These are phyloP conservation scores for Phytophthora citrophthora DNA, from an alignment of 352 stramenopile species.

Conservation along the genomic window DNA sequence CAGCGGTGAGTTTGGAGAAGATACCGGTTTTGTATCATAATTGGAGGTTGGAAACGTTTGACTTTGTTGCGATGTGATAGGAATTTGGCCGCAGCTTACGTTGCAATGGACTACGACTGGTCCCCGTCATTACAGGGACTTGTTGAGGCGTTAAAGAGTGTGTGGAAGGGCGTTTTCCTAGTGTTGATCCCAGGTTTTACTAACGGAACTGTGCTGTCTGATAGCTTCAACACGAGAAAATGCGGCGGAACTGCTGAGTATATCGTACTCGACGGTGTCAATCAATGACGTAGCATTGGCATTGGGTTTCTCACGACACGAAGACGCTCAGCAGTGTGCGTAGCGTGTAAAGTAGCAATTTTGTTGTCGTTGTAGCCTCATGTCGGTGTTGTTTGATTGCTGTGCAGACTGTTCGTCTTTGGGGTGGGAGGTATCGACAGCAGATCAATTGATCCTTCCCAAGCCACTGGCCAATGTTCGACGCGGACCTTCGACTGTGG, in stretches of 20 bases:
- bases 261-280: slow-evolving; percentile 69
- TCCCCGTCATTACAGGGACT: slow-evolving; percentile 44
- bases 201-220: slow-evolving; percentile 3
- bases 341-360: not conserved
- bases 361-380: too few species aligned
- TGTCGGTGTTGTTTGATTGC: slow-evolving; percentile 1
- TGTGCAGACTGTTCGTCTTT: slow-evolving; percentile 55
- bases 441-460: slow-evolving; percentile 49
- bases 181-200: not conserved
- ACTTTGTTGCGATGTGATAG: slow-evolving; percentile 21
- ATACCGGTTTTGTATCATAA: not conserved
- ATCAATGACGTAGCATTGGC: slow-evolving; percentile 49
- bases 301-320: slow-evolving; percentile 55
- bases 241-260: slow-evolving; percentile 59
- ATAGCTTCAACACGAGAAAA: slow-evolving; percentile 59
- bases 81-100: slow-evolving; percentile 55
- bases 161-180: slow-evolving; percentile 7
- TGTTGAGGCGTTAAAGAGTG: slow-evolving; percentile 55
- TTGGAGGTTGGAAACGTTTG: too few species aligned
- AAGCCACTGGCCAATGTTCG: slow-evolving; percentile 43
- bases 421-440: slow-evolving; percentile 49
- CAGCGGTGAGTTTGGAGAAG: slow-evolving; percentile 40
- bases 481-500: slow-evolving; percentile 16
- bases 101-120: slow-evolving; percentile 64
- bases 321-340: slow-evolving; percentile 57